Evolutionary conservation across 208 protist genomes (phyloP).

Genomic region (Angomonas deanei): DNA sequence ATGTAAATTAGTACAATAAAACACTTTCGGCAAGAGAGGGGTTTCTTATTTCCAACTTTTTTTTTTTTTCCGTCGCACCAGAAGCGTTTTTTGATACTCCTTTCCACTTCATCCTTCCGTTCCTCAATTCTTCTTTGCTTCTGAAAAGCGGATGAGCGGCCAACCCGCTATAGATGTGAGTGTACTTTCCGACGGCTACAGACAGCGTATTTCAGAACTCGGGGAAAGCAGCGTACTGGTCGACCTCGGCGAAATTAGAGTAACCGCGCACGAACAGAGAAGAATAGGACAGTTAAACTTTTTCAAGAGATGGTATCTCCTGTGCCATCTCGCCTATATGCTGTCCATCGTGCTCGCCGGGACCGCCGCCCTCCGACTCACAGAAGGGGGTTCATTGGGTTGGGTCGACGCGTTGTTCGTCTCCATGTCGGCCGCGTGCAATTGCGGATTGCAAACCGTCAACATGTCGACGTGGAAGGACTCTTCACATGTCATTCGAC

Average conservation of each 20-base stretch:
- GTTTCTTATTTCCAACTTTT: not conserved
- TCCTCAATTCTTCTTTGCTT: conserved; percentile 2
- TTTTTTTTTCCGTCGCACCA: not conserved
- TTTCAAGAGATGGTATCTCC: conserved; percentile 63
- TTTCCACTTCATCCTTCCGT: not conserved
- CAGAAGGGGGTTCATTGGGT: conserved; percentile 13
- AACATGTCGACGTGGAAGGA: conserved; percentile 40
- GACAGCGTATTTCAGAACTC: not conserved
- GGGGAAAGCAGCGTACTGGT: not conserved
- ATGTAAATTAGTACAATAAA: not conserved
- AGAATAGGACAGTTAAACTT: conserved; percentile 45
- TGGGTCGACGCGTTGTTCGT: conserved; percentile 58
- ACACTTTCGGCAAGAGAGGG: too few species aligned
- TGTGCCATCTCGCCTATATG: conserved; percentile 55
- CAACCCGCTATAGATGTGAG: not conserved
- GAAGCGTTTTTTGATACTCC: not conserved
- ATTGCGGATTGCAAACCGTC: conserved; percentile 68
- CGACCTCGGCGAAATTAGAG: not conserved
- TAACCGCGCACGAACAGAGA: conserved; percentile 18
- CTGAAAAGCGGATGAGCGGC: not conserved
- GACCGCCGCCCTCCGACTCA: conserved; percentile 21
- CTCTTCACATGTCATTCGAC: conserved; percentile 27
- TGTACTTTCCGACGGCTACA: not conserved
- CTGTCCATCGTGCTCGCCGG: conserved; percentile 19
- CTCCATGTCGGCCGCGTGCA: conserved; percentile 62